Conservation (phyloP, 306 rosid species). For the Gastrolobium villosum region DNA sequence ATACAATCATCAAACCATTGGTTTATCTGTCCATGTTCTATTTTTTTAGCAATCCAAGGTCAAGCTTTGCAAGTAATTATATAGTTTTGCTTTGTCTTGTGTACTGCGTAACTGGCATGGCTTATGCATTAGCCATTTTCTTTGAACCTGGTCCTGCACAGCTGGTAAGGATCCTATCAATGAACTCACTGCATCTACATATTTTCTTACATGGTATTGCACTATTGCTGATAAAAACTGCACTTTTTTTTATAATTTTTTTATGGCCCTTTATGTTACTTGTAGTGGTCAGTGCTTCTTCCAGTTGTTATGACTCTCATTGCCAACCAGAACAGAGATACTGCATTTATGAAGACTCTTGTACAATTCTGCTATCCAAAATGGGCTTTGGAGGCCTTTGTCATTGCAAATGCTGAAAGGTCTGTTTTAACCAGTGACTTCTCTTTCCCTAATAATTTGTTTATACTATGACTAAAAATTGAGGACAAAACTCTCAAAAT, state of each 20-base stretch:
- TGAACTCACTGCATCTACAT: conserved; percentile 3
- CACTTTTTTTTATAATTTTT: background rate
- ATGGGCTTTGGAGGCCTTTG: conserved; percentile 91
- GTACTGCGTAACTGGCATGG: conserved; percentile 86
- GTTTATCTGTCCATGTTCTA: conserved; percentile 92
- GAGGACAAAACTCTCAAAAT: background rate
- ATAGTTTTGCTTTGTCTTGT: conserved; percentile 69
- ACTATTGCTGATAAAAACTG: conserved; percentile 23
- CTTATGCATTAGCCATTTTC: conserved; percentile 74
- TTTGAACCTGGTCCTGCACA: conserved; percentile 82
- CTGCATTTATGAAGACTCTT: conserved; percentile 56
- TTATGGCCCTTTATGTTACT: background rate
- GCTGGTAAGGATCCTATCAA: conserved; percentile 60
- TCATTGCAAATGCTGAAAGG: conserved; percentile 71
- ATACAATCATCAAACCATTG: conserved; percentile 77
- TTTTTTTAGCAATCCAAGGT: conserved; percentile 89
- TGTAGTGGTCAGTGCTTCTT: conserved; percentile 89
- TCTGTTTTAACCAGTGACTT: conserved; percentile 23
- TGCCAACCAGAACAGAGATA: conserved; percentile 58
- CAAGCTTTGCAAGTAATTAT: conserved; percentile 69
- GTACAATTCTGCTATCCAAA: conserved; percentile 74
- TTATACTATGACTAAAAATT: background rate
- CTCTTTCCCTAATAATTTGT: background rate
- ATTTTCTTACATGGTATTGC: conserved; percentile 24
- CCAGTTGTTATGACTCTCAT: conserved; percentile 84